Evolutionary conservation across 192 early-diverging fungal species (phyloP), one percentile per base, ranked within the genome.

Genomic region (Pilobolus umbonatus): DNA sequence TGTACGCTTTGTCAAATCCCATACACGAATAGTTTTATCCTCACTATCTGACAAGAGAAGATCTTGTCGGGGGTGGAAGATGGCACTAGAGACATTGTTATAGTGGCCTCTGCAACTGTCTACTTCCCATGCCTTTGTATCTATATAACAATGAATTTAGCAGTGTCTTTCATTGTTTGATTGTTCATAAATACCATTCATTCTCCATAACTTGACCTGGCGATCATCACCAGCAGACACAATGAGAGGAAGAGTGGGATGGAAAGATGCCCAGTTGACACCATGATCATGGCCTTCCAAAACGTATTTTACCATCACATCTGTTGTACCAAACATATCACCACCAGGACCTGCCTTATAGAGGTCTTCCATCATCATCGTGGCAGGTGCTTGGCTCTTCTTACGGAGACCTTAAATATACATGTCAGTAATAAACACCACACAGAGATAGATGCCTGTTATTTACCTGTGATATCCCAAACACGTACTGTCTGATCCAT

Each of bases 111-210:
- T 87, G 79, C 93, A 97, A 21, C 94, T 96, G 67, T 99, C 95
- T n/a, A 99, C 90, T 70, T 99, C 97, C 97, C 97, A 99, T 15
- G 97, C 97, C 69, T 90, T 87, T 35, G 91, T 90, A 61, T 99
- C 94, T 92, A 69, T 29, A 35, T 21, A 39, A 40, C 24, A 30
- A 19, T 21, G 8, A 76, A 15, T 28, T 19, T 2, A 55, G 46
- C 11, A 29, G 14, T 49, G 8, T 24, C 47, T 49, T 28, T 12
- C n/a, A 15, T 14, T 38, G 10, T 1, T 14, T 38, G 15, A 15
- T 19, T 24, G 21, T 22, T 24, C 21, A 15, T 5, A 17, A 43
- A 22, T 79, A 92, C 88, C 91, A 70, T 94, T 98, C 92, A 95
- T 95, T 65, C 97, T 80, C 97, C 97, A 99, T 22, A 99, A 81